These are phyloP conservation scores for Daldinia grandis DNA, from an alignment of 495 filamentous ascomycete species.

Conservation along the genomic window DNA sequence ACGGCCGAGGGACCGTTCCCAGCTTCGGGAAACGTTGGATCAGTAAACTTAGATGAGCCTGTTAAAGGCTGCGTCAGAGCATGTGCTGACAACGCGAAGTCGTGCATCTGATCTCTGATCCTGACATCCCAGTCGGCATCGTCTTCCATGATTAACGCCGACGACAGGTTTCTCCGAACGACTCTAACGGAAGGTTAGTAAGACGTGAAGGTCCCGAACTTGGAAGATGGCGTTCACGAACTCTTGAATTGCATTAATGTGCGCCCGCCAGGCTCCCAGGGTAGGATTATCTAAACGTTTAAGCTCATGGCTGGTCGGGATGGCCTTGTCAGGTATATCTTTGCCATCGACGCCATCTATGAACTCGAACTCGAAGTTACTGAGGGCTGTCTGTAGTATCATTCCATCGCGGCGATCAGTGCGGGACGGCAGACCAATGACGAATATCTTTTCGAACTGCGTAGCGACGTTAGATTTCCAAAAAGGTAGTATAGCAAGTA, in stretches of 20 bases:
- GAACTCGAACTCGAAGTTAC: constrained; percentile 59
- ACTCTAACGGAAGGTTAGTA: constrained; percentile 43
- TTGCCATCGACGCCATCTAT: constrained; percentile 55
- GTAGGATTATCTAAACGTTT: constrained; percentile 20
- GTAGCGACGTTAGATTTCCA: background rate
- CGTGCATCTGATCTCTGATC: constrained; percentile 58
- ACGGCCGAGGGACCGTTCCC: constrained; percentile 6
- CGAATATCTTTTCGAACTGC: constrained; percentile 64
- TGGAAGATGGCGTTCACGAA: constrained; percentile 8
- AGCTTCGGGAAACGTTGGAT: constrained; percentile 35
- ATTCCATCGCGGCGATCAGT: constrained; percentile 66
- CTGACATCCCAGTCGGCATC: constrained; percentile 66
- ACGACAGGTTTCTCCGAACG: constrained; percentile 54
- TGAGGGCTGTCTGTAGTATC: constrained; percentile 55
- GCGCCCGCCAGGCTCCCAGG: constrained; percentile 42
- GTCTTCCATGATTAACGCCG: constrained; percentile 66
- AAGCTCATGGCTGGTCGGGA: constrained; percentile 39
- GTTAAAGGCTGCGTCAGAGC: constrained; percentile 43
- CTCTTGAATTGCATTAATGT: constrained; percentile 46
- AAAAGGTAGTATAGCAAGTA: background rate
- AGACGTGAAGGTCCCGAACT: background rate
- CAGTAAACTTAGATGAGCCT: constrained; percentile 26
- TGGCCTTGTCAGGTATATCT: constrained; percentile 49
- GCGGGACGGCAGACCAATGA: constrained; percentile 59
- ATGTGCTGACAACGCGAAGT: constrained; percentile 55